phyloP scores from a whole-genome alignment of 2,329 filamentous ascomycete species.

The Colletotrichum neosansevieriae region DNA sequence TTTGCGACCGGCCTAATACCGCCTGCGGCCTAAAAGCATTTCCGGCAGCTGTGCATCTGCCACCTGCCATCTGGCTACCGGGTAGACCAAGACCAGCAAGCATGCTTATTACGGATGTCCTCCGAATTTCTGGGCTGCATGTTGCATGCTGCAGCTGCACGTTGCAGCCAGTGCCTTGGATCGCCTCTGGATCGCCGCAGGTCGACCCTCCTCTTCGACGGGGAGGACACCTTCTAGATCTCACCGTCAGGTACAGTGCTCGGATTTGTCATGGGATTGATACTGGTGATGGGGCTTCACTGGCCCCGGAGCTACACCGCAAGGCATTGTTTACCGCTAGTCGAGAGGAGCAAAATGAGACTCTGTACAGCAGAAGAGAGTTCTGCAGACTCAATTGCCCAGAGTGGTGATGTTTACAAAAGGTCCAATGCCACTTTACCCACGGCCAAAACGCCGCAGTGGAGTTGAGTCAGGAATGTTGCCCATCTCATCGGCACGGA shows the following conservation, averaged over 20 bases:
- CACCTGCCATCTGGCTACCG: background rate
- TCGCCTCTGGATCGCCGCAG: background rate
- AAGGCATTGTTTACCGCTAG: background rate
- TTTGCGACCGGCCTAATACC: too few relatives aligned
- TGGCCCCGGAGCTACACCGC: too few relatives aligned
- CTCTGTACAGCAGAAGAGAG: background rate
- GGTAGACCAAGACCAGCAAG: background rate
- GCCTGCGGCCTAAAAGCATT: background rate
- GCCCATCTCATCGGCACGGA: constrained; percentile 1
- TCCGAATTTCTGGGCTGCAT: constrained; percentile 18
- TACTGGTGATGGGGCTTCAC: background rate
- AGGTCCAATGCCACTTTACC: background rate
- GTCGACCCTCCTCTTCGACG: background rate
- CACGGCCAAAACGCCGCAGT: background rate
- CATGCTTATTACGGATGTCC: background rate
- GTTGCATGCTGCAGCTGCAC: constrained; percentile 12
- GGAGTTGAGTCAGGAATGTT: constrained; percentile 22
- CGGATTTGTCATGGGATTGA: constrained; percentile 24
- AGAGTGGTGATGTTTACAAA: constrained; percentile 4
- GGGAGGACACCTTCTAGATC: background rate
- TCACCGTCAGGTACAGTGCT: constrained; percentile 18
- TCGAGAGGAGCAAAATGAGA: constrained; percentile 5
- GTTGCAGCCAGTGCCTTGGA: constrained; percentile 13
- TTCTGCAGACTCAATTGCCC: background rate
- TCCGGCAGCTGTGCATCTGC: constrained; percentile 6